Conservation (phyloP, 2,329 filamentous ascomycete genomes). For the Grosmannia serpens region DNA sequence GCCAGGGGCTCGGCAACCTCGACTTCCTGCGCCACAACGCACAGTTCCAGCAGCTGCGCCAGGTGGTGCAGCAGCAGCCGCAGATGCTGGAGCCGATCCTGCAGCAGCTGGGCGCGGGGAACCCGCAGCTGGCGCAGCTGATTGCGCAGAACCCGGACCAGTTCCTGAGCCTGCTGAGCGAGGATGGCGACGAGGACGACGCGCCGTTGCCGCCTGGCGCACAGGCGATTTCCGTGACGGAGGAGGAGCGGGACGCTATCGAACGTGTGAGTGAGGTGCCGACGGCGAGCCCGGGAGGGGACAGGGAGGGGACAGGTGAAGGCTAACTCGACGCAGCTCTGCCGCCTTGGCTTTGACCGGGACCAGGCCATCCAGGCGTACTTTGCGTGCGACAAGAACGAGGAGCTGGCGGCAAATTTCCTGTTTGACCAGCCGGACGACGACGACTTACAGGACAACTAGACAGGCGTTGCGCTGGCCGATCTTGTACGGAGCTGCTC, state of each 20-base stretch:
- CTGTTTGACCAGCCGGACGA: slow-evolving; percentile 95
- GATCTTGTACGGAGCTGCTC: neutral
- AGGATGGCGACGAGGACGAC: slow-evolving; percentile 69
- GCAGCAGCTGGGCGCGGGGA: slow-evolving; percentile 88
- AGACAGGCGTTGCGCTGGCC: neutral
- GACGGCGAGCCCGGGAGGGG: neutral
- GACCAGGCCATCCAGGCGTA: slow-evolving; percentile 95
- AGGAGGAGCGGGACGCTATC: slow-evolving; percentile 94
- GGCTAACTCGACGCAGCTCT: slow-evolving; percentile 46
- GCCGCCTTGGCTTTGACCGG: slow-evolving; percentile 82
- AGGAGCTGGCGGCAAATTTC: slow-evolving; percentile 96
- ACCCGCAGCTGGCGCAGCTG: slow-evolving; percentile 85
- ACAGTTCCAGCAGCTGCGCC: slow-evolving; percentile 94
- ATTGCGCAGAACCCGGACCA: slow-evolving; percentile 89
- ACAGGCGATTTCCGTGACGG: slow-evolving; percentile 81
- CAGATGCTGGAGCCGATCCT: slow-evolving; percentile 98
- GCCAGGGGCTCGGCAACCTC: slow-evolving; percentile 59
- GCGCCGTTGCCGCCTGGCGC: slow-evolving; percentile 76
- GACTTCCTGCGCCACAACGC: slow-evolving; percentile 92
- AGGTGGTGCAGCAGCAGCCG: slow-evolving; percentile 94
- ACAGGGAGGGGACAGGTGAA: neutral
- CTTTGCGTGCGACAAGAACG: slow-evolving; percentile 99
- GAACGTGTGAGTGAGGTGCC: slow-evolving; percentile 56
- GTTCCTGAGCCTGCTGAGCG: slow-evolving; percentile 80
- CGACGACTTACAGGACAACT: slow-evolving; percentile 38